These are phyloP conservation scores for Simmondsia chinensis DNA, from an alignment of 148 eudicot species.

Conservation along the genomic window DNA sequence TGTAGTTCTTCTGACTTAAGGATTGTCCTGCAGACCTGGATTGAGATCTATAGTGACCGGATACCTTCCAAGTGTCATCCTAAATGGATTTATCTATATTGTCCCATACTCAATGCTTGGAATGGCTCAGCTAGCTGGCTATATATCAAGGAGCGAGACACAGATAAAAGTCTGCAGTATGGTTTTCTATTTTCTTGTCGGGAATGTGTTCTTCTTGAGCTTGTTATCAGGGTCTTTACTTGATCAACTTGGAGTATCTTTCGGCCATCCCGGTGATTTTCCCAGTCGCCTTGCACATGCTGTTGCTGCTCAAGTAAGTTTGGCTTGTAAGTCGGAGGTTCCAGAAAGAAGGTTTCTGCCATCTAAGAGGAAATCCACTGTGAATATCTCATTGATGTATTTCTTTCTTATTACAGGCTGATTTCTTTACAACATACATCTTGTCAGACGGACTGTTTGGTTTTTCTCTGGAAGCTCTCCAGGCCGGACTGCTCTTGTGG, in stretches of 20 bases:
- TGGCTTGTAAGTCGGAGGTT: too few species aligned
- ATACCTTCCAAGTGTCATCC: slow-evolving; percentile 81
- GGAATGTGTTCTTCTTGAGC: slow-evolving; percentile 81
- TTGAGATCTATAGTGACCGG: slow-evolving; percentile 70
- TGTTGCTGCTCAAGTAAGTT: slow-evolving; percentile 73
- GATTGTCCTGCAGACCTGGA: slow-evolving; percentile 56
- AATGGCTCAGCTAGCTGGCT: slow-evolving; percentile 68
- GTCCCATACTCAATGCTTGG: slow-evolving; percentile 78
- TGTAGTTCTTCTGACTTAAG: slow-evolving; percentile 3
- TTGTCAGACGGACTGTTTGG: slow-evolving; percentile 84
- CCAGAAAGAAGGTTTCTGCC: background rate
- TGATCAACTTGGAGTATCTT: slow-evolving; percentile 79
- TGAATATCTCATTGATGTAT: background rate
- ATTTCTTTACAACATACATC: slow-evolving; percentile 89
- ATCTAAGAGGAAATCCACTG: too few species aligned
- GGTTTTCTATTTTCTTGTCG: slow-evolving; percentile 86
- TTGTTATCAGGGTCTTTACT: slow-evolving; percentile 84
- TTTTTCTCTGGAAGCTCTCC: slow-evolving; percentile 79
- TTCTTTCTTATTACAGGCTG: slow-evolving; percentile 46
- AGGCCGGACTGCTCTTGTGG: slow-evolving; percentile 71
- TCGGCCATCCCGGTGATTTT: slow-evolving; percentile 57
- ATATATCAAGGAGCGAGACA: slow-evolving; percentile 58
- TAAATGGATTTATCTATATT: slow-evolving; percentile 67
- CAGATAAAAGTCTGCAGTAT: slow-evolving; percentile 79
- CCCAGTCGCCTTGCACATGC: slow-evolving; percentile 85